Percentiles rank a stretch among this genome's conserved stretches.
Evolutionary conservation across 257 asterid genomes (phyloP).

Genomic region (Capsicum chinense): DNA sequence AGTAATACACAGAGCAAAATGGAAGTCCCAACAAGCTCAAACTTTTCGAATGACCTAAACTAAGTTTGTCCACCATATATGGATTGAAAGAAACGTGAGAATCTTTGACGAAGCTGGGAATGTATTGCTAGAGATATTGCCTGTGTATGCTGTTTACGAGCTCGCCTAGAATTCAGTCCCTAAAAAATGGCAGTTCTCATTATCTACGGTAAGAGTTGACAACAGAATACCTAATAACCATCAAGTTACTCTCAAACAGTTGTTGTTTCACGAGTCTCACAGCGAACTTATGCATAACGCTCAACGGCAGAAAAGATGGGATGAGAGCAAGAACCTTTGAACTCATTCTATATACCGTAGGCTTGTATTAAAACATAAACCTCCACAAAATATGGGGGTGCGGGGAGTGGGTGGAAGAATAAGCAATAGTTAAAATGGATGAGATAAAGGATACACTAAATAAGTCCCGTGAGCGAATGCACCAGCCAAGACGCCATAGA

Average conservation of each 20-base stretch:
- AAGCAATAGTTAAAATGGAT: not conserved
- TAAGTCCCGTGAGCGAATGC: slow-evolving; percentile 80
- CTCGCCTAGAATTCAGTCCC: too few species aligned
- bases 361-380: not conserved
- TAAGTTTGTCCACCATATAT: too few species aligned
- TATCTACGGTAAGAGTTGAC: not conserved
- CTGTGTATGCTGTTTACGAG: too few species aligned
- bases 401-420: not conserved
- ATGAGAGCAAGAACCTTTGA: not conserved
- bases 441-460: slow-evolving; percentile 62
- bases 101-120: too few species aligned
- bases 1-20: too few species aligned
- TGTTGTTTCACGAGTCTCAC: not conserved
- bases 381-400: not conserved
- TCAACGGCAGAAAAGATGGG: not conserved
- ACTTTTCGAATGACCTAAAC: too few species aligned
- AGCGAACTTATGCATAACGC: not conserved
- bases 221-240: not conserved
- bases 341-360: not conserved
- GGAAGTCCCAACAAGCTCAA: too few species aligned
- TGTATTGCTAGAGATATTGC: too few species aligned
- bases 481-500: slow-evolving; percentile 73
- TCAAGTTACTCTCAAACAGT: not conserved
- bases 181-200: not conserved
- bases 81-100: too few species aligned